These are phyloP conservation scores for Zygnema cylindricum DNA, from an alignment of 139 green algal species.

Conservation along the genomic window DNA sequence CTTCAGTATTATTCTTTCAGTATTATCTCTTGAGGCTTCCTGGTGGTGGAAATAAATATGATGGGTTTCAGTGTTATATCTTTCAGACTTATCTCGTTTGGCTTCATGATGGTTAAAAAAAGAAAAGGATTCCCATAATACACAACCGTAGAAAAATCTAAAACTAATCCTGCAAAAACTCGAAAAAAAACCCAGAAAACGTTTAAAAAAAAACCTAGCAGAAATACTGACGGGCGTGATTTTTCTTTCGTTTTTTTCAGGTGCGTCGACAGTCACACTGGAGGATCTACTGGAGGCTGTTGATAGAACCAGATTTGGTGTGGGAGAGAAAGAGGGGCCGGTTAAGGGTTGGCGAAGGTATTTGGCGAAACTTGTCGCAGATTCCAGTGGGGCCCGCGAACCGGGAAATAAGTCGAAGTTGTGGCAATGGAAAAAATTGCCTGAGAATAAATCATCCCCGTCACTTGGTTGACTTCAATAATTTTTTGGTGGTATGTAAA, in stretches of 20 bases:
- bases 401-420: constrained; percentile 17
- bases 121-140: too few species aligned
- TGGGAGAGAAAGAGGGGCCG: constrained; percentile 8
- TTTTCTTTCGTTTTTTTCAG: background rate
- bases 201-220: background rate
- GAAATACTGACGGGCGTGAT: background rate
- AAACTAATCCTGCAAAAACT: too few species aligned
- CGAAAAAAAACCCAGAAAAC: too few species aligned
- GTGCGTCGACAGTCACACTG: constrained; percentile 2
- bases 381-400: constrained; percentile 17
- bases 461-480: background rate
- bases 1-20: too few species aligned
- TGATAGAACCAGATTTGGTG: constrained; percentile 34
- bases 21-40: too few species aligned
- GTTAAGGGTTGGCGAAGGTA: constrained; percentile 7
- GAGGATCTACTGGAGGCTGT: constrained; percentile 51
- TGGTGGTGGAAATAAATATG: too few species aligned
- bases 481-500: background rate
- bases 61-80: too few species aligned
- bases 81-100: too few species aligned
- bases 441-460: background rate
- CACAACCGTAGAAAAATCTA: too few species aligned
- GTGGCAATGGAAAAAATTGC: constrained; percentile 11
- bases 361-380: constrained; percentile 17
- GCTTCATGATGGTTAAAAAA: too few species aligned